phyloP scores from a whole-genome alignment of 2,329 filamentous ascomycete genomes.

The Monosporascus sp. region DNA sequence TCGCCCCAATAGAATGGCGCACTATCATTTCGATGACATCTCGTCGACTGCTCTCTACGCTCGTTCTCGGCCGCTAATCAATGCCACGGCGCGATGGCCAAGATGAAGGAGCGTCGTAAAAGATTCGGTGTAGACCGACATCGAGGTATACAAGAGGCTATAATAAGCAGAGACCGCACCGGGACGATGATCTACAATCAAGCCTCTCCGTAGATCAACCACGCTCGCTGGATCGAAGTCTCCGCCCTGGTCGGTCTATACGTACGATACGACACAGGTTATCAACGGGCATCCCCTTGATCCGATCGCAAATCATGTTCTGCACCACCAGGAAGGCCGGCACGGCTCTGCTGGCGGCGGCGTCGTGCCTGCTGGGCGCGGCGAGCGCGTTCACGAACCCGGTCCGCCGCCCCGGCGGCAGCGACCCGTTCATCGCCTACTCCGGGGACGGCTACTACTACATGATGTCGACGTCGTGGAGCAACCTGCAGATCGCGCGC shows the following conservation, averaged over 20 bases:
- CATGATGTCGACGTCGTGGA: slow-evolving; percentile 51
- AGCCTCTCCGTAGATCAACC: too few species aligned
- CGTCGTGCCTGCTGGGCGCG: slow-evolving; percentile 12
- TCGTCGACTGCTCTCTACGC: too few species aligned
- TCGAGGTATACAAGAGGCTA: not conserved
- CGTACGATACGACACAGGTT: too few species aligned
- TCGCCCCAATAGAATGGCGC: not conserved
- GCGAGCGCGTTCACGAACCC: slow-evolving; percentile 43
- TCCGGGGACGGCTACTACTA: slow-evolving; percentile 48
- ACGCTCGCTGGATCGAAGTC: too few species aligned
- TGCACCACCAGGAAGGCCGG: slow-evolving; percentile 1
- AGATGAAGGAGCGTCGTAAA: not conserved
- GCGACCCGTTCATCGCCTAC: slow-evolving; percentile 48
- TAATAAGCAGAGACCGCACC: too few species aligned
- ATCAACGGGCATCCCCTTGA: not conserved
- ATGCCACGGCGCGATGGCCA: not conserved
- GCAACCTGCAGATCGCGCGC: slow-evolving; percentile 47
- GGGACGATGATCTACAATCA: too few species aligned
- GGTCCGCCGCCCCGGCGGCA: slow-evolving; percentile 42
- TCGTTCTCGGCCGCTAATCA: too few species aligned
- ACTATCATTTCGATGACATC: not conserved
- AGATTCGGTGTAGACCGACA: not conserved
- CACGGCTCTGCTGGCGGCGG: slow-evolving; percentile 9
- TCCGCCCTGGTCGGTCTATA: too few species aligned
- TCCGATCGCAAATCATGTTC: slow-evolving; percentile 4